A percentile compares a stretch with the other conserved stretches of the same genome.
phyloP scores from a whole-genome alignment of 2,329 filamentous ascomycete species.

The Alternaria sp. region DNA sequence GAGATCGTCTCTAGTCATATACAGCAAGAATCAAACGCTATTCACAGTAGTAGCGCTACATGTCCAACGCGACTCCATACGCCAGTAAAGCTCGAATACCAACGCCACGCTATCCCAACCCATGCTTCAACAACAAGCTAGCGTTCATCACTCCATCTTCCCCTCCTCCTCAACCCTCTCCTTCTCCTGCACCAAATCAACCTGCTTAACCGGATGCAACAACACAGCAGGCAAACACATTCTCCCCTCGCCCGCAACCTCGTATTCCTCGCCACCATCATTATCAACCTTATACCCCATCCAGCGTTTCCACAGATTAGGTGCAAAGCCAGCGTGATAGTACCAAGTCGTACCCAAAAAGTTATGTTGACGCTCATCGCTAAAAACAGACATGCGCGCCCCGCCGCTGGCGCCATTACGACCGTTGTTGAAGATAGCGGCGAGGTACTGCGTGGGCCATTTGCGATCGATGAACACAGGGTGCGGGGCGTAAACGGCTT shows the following conservation, averaged over 20 bases:
- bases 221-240: slow-evolving; percentile 58
- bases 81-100: not conserved
- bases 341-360: slow-evolving; percentile 62
- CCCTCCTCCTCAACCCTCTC: not conserved
- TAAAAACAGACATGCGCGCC: slow-evolving; percentile 56
- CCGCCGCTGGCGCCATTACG: slow-evolving; percentile 59
- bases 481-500: slow-evolving; percentile 71
- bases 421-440: slow-evolving; percentile 63
- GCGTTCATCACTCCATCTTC: no score
- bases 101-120: not conserved
- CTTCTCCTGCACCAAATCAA: slow-evolving; percentile 54
- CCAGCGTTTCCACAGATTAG: slow-evolving; percentile 64
- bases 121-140: no score
- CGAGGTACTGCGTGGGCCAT: slow-evolving; percentile 62
- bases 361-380: slow-evolving; percentile 60
- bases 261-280: slow-evolving; percentile 54
- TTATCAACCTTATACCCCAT: slow-evolving; percentile 60
- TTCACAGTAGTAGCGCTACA: no score
- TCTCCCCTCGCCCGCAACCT: slow-evolving; percentile 53
- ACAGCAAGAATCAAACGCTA: slow-evolving; percentile 6
- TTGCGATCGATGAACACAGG: slow-evolving; percentile 63
- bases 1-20: not conserved
- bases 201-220: slow-evolving; percentile 59
- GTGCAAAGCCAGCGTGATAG: slow-evolving; percentile 59
- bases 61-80: not conserved